Percentiles rank a stretch among this genome's conserved stretches.
Evolutionary conservation across 31 red algal species (phyloP).

Genomic region (Asparagopsis taxiformis): DNA sequence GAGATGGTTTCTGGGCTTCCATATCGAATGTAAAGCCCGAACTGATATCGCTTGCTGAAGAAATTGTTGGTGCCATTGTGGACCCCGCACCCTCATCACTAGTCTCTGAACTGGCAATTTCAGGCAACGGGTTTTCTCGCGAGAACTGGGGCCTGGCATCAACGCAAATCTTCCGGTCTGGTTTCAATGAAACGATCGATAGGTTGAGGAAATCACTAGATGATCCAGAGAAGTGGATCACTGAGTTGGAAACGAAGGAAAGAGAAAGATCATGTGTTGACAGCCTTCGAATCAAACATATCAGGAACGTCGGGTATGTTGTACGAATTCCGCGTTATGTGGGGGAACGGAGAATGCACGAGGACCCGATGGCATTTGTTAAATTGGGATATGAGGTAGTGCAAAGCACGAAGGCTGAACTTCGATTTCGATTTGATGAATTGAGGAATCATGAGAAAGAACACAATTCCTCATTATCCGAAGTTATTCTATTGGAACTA

Average conservation of each 20-base stretch:
- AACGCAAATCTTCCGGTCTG: slow-evolving; percentile 53
- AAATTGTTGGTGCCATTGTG: slow-evolving; percentile 21
- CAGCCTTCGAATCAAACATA: slow-evolving; percentile 49
- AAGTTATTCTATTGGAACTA: slow-evolving; percentile 45
- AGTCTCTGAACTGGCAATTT: slow-evolving; percentile 21
- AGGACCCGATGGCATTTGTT: slow-evolving; percentile 42
- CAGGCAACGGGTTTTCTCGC: slow-evolving; percentile 6
- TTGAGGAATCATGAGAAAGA: slow-evolving; percentile 34
- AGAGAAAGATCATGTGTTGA: slow-evolving; percentile 45
- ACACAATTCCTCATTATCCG: slow-evolving; percentile 35
- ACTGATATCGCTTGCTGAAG: not conserved
- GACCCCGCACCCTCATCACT: slow-evolving; percentile 51
- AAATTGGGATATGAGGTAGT: slow-evolving; percentile 42
- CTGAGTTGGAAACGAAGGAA: slow-evolving; percentile 58
- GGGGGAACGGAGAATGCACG: slow-evolving; percentile 35
- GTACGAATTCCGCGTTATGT: slow-evolving; percentile 42
- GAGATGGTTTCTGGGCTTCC: not conserved
- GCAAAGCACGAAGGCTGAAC: slow-evolving; percentile 64
- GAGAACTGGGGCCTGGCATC: slow-evolving; percentile 24
- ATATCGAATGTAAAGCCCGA: slow-evolving; percentile 16
- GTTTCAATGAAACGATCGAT: slow-evolving; percentile 58
- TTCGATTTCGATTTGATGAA: slow-evolving; percentile 63
- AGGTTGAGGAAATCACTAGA: slow-evolving; percentile 24
- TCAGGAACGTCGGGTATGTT: slow-evolving; percentile 58
- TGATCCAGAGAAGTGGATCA: slow-evolving; percentile 49